Evolutionary conservation across 2,329 filamentous ascomycete genomes (phyloP), one percentile per base, ranked within the genome.

Genomic region (Sclerotinia sclerotiorum): DNA sequence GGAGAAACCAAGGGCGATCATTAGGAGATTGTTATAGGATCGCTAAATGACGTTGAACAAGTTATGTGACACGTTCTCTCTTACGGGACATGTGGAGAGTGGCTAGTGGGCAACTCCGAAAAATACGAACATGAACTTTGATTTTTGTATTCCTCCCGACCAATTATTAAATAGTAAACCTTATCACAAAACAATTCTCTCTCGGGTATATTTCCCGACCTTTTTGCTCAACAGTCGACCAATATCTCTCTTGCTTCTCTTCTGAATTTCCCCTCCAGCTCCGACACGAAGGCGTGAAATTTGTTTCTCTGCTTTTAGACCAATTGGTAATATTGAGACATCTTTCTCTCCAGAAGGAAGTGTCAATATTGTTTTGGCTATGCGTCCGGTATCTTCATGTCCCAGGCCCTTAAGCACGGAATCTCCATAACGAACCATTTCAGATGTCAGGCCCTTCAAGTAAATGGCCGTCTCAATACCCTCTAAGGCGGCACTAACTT

Each of bases 141-240:
- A 58, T 58, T 60, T 46, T 39, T 39, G 42, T 58, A 21, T 66
- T 39, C 46, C 21, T 48, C 21, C 48, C 57, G 39, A 27, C 46
- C 65, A 68, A 63, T 68, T 39, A 68, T 63, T 60, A 55, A 48
- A 49, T 29, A 35, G 42, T 58, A 46, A 32, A 65, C 1, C 24
- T 54, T 57, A 32, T 81, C 84, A 92, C 74, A 93, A 82, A 65
- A 85, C 79, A 74, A 97, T 88, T 79, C 88, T 87, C 81, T 97
- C 93, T 72, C 94, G 84, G 58, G 91, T 92, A 81, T 97, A 97
- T 73, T 89, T 87, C 68, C 90, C 91, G 70, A 94, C 90, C 77
- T 89, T 89, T 80, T 91, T 90, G 77, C 90, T 92, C 76, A 90
- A 87, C 78, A 96, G 80, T 79, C 91, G 87, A 24, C 91, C 92